Base-by-base conservation (phyloP, 2,329 filamentous ascomycete genomes). In the Leptographium radiaticola region DNA sequence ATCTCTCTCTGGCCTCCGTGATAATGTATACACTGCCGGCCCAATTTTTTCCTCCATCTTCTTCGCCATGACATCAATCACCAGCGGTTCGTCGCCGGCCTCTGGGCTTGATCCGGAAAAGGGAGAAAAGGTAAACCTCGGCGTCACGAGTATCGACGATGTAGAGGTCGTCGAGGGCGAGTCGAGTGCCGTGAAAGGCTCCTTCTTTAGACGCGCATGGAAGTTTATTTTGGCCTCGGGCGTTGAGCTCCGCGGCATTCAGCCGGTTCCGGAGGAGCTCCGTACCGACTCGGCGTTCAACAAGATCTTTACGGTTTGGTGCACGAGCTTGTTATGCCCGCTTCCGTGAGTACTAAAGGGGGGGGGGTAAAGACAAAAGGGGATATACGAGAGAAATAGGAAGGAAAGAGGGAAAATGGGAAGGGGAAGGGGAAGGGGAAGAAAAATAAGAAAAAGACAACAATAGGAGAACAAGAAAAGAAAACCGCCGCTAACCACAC, bases 231-330 rank as follows among this genome's bases (percentile, higher is more conserved):
- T 34, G 15, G n/a, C 42, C 2, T 44, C 47, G 6, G 55, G 55
- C 13, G 42, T 75, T 9, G 72, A 75, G 62, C 63, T 71, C 53
- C 68, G 69, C 56, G 72, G 72, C 49, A 70, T 74, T 45, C 65
- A 71, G 42, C 73, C 73, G 0, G 65, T 75, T 43, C 67, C 72
- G 2, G 51, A 68, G 11, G 66, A 71, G 55, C 67, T 73, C 51
- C 66, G 73, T 36, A 72, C 64, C 0, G 66, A 67, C 31, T 70
- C 65, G 12, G 63, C 64, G 25, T 73, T 71, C 57, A 64, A 68
- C 58, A 74, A 73, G 39, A 66, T 74, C 33, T 75, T 75, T 34
- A 74, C 72, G 7, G 58, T 75, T 10, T 75, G 72, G 71, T 72
- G 68, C 55, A 74, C 70, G 44, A 70, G 73, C 59, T 75, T 73